Conservation (phyloP, 2,329 filamentous ascomycete species). For the Mycosphaerella arachidis region DNA sequence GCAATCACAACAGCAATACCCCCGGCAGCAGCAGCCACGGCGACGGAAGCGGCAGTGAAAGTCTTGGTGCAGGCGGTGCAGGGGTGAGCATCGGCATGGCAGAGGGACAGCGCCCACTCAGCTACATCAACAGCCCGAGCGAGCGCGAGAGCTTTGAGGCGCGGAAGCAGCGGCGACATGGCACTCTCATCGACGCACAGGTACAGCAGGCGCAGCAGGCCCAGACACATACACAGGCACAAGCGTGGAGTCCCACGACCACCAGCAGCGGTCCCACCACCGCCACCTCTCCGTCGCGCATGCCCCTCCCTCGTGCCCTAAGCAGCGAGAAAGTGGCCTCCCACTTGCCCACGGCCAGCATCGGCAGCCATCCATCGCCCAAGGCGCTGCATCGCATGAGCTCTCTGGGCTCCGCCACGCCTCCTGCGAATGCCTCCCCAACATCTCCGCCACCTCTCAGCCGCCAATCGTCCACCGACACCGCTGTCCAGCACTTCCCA, state of each 20-base stretch:
- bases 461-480: slow-evolving; percentile 32
- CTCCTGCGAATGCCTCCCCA: slow-evolving; percentile 15
- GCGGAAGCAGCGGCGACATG: slow-evolving; percentile 24
- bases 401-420: slow-evolving; percentile 30
- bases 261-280: slow-evolving; percentile 4
- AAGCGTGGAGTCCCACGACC: slow-evolving; percentile 1
- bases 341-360: slow-evolving; percentile 16
- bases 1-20: slow-evolving; percentile 4
- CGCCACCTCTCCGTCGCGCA: slow-evolving; percentile 4
- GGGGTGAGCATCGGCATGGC: slow-evolving; percentile 8
- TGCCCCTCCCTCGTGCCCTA: slow-evolving; percentile 14
- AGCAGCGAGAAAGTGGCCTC: slow-evolving; percentile 29
- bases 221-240: neutral
- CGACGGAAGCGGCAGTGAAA: neutral
- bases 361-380: slow-evolving; percentile 15
- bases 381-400: slow-evolving; percentile 32
- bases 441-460: slow-evolving; percentile 39
- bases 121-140: slow-evolving; percentile 62
- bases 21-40: slow-evolving; percentile 43
- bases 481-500: slow-evolving; percentile 49
- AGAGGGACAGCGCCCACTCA: slow-evolving; percentile 67
- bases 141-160: slow-evolving; percentile 46
- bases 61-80: neutral
- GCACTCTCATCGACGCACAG: slow-evolving; percentile 19
- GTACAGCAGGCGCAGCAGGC: slow-evolving; percentile 1